phyloP scores from a whole-genome alignment of 2,329 filamentous ascomycete genomes.

The Trichophyton equinum region DNA sequence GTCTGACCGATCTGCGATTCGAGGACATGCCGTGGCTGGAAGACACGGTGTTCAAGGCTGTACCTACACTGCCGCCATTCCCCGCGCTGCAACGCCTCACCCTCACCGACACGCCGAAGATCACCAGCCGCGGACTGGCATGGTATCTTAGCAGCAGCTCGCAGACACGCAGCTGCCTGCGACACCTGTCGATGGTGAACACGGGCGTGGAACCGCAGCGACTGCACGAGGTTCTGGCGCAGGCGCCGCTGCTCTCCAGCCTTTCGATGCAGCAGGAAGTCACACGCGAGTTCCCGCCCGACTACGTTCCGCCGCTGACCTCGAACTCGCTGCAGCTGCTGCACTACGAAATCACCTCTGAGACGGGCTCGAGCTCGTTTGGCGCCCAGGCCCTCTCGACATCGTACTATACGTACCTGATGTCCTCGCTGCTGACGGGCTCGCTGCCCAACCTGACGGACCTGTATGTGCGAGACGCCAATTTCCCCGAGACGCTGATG shows the following conservation, averaged over 20 bases:
- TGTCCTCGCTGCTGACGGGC: constrained; percentile 65
- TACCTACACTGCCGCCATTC: constrained; percentile 55
- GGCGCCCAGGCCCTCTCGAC: constrained; percentile 39
- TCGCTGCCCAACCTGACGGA: constrained; percentile 60
- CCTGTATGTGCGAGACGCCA: constrained; percentile 74
- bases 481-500: constrained; percentile 69
- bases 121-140: constrained; percentile 60
- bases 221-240: constrained; percentile 32
- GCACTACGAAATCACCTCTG: constrained; percentile 64
- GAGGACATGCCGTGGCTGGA: constrained; percentile 57
- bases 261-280: constrained; percentile 47
- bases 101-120: constrained; percentile 55
- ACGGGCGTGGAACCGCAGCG: constrained; percentile 48
- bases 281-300: constrained; percentile 43
- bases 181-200: constrained; percentile 55
- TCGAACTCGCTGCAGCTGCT: constrained; percentile 59
- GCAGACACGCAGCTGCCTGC: constrained; percentile 49
- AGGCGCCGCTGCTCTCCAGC: constrained; percentile 30
- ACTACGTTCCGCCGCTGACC: constrained; percentile 44
- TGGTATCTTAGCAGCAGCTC: constrained; percentile 51
- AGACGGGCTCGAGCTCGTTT: constrained; percentile 39
- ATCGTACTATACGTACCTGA: constrained; percentile 74
- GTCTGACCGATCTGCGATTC: constrained; percentile 62
- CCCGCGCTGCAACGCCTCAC: constrained; percentile 62
- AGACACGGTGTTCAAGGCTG: constrained; percentile 61